Conservation (phyloP, 2,329 filamentous ascomycete genomes). For the Botryotinia narcissicola region DNA sequence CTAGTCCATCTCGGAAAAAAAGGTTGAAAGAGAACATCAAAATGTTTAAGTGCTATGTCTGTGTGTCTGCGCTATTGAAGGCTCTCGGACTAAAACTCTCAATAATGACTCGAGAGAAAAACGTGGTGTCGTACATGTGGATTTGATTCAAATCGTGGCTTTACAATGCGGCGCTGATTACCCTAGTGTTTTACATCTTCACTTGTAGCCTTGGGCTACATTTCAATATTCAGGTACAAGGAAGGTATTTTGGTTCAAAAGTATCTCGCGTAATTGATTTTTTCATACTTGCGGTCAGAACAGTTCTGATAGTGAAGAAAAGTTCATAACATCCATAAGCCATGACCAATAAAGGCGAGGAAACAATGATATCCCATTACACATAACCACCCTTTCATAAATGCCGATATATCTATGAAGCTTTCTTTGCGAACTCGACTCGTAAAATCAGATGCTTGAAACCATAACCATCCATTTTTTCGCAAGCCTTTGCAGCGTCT, state of each 20-base stretch:
- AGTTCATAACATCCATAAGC: slow-evolving; percentile 4
- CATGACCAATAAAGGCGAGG: background rate
- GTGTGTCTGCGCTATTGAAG: slow-evolving; percentile 3
- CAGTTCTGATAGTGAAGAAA: background rate
- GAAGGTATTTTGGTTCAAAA: background rate
- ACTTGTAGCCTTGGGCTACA: background rate
- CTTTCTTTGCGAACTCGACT: slow-evolving; percentile 85
- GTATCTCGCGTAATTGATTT: slow-evolving; percentile 9
- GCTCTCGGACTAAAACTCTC: slow-evolving; percentile 5
- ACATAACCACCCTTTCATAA: background rate
- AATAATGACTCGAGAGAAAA: background rate
- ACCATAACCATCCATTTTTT: slow-evolving; percentile 96
- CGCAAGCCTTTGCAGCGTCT: slow-evolving; percentile 89
- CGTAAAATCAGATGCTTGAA: slow-evolving; percentile 84
- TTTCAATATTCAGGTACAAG: background rate
- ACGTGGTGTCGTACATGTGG: background rate
- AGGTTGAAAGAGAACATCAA: background rate
- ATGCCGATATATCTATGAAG: slow-evolving; percentile 36
- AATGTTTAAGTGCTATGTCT: background rate
- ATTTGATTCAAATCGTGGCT: background rate
- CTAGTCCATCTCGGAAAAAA: background rate
- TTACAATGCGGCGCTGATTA: background rate
- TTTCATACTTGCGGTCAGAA: background rate
- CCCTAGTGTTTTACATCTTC: background rate
- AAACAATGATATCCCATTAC: slow-evolving; percentile 20